Evolutionary conservation across 2,329 filamentous ascomycete genomes (phyloP), one percentile per base, ranked within the genome.

Genomic region (Fusarium penzigii): DNA sequence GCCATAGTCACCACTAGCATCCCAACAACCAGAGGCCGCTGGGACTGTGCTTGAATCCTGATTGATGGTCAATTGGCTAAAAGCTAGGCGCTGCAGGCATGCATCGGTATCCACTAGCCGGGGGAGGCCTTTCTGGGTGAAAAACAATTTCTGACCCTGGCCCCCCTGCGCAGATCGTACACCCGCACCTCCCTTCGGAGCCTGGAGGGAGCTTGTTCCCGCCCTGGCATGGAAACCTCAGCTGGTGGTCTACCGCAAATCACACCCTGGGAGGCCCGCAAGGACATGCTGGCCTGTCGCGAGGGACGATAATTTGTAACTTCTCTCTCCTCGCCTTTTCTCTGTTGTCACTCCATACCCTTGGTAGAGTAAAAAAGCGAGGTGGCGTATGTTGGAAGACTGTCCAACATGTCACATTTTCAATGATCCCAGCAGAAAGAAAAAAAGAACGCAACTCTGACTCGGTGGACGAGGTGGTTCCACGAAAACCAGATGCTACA

Each of bases 101-200:
- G 32, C 32, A 36, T 14, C 4, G 10, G 10, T 36, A 36, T 36
- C 32, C 32, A 36, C 32, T 36, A 14, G 32, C 32, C 13, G 10
- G 32, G 32, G 32, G 20, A 25, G 32, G 32, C 13, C 5, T 12
- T 36, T 36, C 32, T 36, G 32, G 32, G 32, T 36, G 32, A 36
- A 36, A 12, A 14, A 11, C 32, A 12, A 14, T 14, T n/a, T 52
- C 40, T 46, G 32, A 62, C 46, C 63, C 63, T 34, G 42, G 63
- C 50, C 54, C 32, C 63, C 63, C 58, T 65, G 63, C 49, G 63
- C 50, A 62, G 63, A 65, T 65, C 63, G 51, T 49, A 57, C 53
- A 59, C 56, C 57, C 48, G 55, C 63, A 52, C 56, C 55, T 60
- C 45, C 39, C 46, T 46, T 38, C 40, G 29, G 48, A 44, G 46